A percentile compares a stretch with the other conserved stretches of the same genome.
Conservation (phyloP, 257 asterid species). For the Solanum rostratum region DNA sequence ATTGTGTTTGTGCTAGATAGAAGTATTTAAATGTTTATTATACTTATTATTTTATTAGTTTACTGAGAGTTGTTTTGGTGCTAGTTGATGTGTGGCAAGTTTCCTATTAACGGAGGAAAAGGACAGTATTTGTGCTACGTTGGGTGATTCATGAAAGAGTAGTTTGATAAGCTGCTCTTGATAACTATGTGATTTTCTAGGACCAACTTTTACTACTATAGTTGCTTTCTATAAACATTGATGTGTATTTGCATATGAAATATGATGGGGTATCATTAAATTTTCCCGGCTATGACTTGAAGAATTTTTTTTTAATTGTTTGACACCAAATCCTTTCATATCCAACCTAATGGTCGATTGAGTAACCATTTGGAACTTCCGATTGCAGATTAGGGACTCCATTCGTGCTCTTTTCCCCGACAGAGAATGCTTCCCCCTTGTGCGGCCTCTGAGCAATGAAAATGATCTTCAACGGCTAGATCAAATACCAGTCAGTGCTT, state of each 20-base stretch:
- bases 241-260: not conserved
- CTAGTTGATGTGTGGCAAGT: not conserved
- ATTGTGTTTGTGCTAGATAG: too few relatives aligned
- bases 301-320: not conserved
- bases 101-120: not conserved
- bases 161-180: not conserved
- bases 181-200: not conserved
- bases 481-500: too few relatives aligned
- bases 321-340: not conserved
- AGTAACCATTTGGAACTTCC: too few relatives aligned
- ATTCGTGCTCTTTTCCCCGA: too few relatives aligned
- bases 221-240: not conserved
- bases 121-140: not conserved
- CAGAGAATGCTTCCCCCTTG: too few relatives aligned
- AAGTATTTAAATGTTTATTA: too few relatives aligned
- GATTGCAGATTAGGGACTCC: too few relatives aligned
- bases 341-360: not conserved
- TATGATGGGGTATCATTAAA: not conserved
- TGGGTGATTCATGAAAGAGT: not conserved
- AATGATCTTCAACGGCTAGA: too few relatives aligned
- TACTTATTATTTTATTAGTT: not conserved
- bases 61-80: not conserved
- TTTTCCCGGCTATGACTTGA: not conserved
- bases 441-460: too few relatives aligned
- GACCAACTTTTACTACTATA: not conserved